phyloP scores from a whole-genome alignment of 2,329 filamentous ascomycete species.

The Davidsoniella eucalypti region DNA sequence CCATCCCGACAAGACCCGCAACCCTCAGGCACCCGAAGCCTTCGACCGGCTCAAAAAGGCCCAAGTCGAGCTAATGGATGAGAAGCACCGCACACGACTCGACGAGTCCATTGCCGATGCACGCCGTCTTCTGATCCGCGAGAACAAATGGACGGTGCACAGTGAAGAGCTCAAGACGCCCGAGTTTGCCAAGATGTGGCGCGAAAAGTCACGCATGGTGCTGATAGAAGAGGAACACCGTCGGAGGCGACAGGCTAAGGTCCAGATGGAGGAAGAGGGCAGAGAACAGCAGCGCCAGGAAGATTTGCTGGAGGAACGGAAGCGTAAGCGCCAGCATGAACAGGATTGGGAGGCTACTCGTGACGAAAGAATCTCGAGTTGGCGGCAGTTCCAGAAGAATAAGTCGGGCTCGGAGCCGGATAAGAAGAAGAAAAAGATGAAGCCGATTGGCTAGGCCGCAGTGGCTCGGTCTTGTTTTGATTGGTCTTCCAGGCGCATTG shows the following conservation, averaged over 20 bases:
- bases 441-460: slow-evolving; percentile 36
- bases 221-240: slow-evolving; percentile 86
- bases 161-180: slow-evolving; percentile 71
- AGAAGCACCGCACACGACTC: slow-evolving; percentile 71
- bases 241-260: slow-evolving; percentile 70
- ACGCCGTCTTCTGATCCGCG: slow-evolving; percentile 82
- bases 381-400: slow-evolving; percentile 79
- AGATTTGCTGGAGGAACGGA: slow-evolving; percentile 63
- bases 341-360: slow-evolving; percentile 89
- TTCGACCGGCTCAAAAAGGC: slow-evolving; percentile 96
- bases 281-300: slow-evolving; percentile 74
- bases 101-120: slow-evolving; percentile 95
- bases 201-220: slow-evolving; percentile 75
- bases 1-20: slow-evolving; percentile 94
- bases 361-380: slow-evolving; percentile 82
- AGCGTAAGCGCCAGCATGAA: slow-evolving; percentile 80
- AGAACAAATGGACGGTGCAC: slow-evolving; percentile 85
- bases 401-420: slow-evolving; percentile 34
- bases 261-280: slow-evolving; percentile 92
- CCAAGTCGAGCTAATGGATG: slow-evolving; percentile 78
- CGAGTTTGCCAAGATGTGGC: slow-evolving; percentile 72
- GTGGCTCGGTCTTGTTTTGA: background rate
- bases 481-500: background rate
- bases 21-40: slow-evolving; percentile 78
- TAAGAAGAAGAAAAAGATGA: slow-evolving; percentile 58